Evolutionary conservation across 306 rosid species (phyloP), one percentile per base, ranked within the genome.

Genomic region (Acacia acuminata): DNA sequence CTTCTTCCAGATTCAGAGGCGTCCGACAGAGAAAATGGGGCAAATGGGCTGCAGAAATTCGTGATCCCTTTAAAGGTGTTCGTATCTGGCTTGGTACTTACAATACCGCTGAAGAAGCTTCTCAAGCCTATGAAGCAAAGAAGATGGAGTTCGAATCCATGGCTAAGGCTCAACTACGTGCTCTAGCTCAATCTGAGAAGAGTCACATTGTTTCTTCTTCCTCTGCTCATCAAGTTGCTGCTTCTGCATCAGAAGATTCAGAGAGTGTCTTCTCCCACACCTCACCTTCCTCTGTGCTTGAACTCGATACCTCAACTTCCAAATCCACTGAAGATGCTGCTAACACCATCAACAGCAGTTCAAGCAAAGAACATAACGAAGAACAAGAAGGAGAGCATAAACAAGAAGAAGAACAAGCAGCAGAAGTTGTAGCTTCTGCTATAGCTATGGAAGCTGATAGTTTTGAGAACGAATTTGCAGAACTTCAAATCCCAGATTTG

Each of bases 1-100:
- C 92, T 3, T 76, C 93, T 1, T 76, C 92, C 0, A 90, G 83
- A 12, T 92, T 67, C 89, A 88, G 88, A 77, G 98, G 98, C 3
- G 95, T 94, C 76, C 74, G 98, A 27, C 93, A 89, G 84, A 79
- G 98, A 60, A 87, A 92, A 82, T 94, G 98, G 98, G 98, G 98
- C 0, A 94, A 91, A 79, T 94, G 97, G 97, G 97, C 98, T 2
- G 95, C 98, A 0, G 98, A 94, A 80, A 94, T 94, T 73, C 94
- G 98, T 1, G 90, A 92, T 40, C 98, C 98, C 0, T 89, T 92
- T 24, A 86, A 78, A 14, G 84, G 87, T 13, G 50, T 13, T 6
- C 88, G 98, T 3, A n/a, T 87, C 24, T 94, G 98, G 98, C 60
- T 94, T 25, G 98, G 98, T 0, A 94, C 98, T 9, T 94, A 73